Evolutionary conservation across 768 basidiomycete species (phyloP).

Genomic region (Mrakia frigida): DNA sequence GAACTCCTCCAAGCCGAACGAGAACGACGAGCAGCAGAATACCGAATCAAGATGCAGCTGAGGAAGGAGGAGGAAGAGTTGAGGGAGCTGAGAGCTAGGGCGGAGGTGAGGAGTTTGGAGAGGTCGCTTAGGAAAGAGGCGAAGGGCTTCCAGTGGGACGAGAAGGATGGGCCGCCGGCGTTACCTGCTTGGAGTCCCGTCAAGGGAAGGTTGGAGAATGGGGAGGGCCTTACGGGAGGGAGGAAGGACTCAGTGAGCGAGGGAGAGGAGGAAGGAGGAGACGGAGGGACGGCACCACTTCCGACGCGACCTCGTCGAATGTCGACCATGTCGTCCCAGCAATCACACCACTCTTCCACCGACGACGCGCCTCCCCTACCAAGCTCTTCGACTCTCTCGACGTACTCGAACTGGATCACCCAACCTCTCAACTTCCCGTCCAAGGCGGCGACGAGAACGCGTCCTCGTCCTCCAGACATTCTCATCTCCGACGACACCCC

Average conservation of each 20-base stretch:
- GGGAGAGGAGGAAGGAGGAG: neutral
- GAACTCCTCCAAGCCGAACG: slow-evolving; percentile 12
- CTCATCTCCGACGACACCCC: too few relatives aligned
- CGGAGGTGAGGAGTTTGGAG: neutral
- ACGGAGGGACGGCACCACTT: neutral
- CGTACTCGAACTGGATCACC: too few relatives aligned
- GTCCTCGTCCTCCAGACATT: too few relatives aligned
- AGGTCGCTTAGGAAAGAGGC: neutral
- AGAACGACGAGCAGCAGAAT: slow-evolving; percentile 12
- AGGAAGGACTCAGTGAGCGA: too few relatives aligned
- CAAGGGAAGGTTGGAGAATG: neutral
- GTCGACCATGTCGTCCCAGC: neutral
- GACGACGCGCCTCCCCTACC: neutral
- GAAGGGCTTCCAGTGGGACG: neutral
- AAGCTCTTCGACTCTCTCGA: neutral
- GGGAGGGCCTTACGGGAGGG: too few relatives aligned
- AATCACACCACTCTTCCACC: too few relatives aligned
- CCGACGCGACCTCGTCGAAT: neutral
- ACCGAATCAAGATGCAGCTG: slow-evolving; percentile 22
- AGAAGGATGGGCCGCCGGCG: neutral
- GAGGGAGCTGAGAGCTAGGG: neutral
- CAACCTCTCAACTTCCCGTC: too few relatives aligned
- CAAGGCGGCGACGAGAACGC: too few relatives aligned
- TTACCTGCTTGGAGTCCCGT: neutral
- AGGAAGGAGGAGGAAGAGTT: slow-evolving; percentile 20